Conservation (phyloP, 768 basidiomycete species). For the Kwoniella mangroviensis region DNA sequence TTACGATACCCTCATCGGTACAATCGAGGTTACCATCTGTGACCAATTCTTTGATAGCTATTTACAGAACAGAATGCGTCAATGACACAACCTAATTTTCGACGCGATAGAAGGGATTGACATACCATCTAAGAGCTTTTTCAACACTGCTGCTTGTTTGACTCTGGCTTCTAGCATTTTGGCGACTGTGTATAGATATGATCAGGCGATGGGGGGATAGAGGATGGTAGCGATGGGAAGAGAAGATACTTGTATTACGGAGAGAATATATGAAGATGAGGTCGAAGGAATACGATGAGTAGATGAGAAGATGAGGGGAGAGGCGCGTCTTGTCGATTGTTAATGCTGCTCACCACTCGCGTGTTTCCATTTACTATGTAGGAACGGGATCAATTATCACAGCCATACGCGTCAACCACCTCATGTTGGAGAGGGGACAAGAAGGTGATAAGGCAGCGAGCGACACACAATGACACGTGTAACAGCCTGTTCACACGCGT, state of each 20-base stretch:
- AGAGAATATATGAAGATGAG: background rate
- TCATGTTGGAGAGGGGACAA: background rate
- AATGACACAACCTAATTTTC: background rate
- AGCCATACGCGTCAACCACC: background rate
- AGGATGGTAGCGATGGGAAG: background rate
- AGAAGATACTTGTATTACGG: conserved; percentile 4
- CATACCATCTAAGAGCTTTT: conserved; percentile 90
- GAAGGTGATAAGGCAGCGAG: background rate
- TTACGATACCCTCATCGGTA: conserved; percentile 87
- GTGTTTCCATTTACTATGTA: background rate
- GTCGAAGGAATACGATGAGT: conserved; percentile 7
- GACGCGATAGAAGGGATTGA: conserved; percentile 26
- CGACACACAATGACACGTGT: conserved; percentile 10
- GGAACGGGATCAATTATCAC: conserved; percentile 11
- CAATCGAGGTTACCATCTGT: conserved; percentile 98
- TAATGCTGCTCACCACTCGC: background rate
- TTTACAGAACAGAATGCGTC: background rate
- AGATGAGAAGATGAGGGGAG: conserved; percentile 4
- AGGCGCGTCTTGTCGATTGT: conserved; percentile 4
- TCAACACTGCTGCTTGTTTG: conserved; percentile 81
- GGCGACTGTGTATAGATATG: conserved; percentile 6
- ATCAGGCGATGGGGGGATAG: background rate
- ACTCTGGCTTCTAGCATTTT: conserved; percentile 78
- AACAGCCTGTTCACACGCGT: background rate
- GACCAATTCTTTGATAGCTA: conserved; percentile 97